These are phyloP conservation scores for Conticribra weissflogii DNA, from an alignment of 108 stramenopile species.

Conservation along the genomic window DNA sequence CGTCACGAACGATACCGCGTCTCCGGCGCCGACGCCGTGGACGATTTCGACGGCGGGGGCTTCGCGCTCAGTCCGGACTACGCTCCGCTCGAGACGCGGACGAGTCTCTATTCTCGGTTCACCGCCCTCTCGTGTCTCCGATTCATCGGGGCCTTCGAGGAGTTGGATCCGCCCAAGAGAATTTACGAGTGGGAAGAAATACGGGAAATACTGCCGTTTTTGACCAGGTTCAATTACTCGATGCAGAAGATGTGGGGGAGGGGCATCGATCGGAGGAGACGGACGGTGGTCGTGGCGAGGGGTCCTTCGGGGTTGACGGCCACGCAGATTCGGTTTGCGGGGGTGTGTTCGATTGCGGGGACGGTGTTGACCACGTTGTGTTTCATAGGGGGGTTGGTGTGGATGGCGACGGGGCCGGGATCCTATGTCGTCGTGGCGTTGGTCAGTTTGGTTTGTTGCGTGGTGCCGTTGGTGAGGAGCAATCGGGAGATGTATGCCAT, in stretches of 20 bases:
- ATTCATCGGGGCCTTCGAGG: conserved; percentile 18
- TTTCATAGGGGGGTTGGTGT: conserved; percentile 36
- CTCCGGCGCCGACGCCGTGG: conserved; percentile 27
- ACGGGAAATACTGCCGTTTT: conserved; percentile 53
- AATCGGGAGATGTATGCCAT: conserved; percentile 17
- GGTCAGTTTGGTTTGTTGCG: conserved; percentile 33
- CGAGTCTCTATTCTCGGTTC: conserved; percentile 29
- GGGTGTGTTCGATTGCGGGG: conserved; percentile 26
- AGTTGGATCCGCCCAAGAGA: conserved; percentile 45
- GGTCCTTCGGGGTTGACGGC: conserved; percentile 37
- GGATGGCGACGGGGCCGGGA: conserved; percentile 49
- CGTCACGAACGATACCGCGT: conserved; percentile 36
- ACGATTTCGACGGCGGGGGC: conserved; percentile 12
- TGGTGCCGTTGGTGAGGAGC: conserved; percentile 25
- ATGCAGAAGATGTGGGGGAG: conserved; percentile 48
- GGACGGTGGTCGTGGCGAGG: conserved; percentile 13
- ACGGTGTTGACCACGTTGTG: conserved; percentile 18
- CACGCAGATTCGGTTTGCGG: conserved; percentile 32
- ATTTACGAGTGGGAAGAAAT: conserved; percentile 57
- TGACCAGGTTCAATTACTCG: conserved; percentile 61
- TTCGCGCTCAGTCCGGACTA: conserved; percentile 15
- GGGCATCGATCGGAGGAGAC: conserved; percentile 13
- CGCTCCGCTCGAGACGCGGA: conserved; percentile 22
- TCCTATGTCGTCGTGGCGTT: conserved; percentile 38
- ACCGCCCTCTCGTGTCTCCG: conserved; percentile 15